Conservation (phyloP, 176 grass and related monocot genomes). For the Zea luxurians region DNA sequence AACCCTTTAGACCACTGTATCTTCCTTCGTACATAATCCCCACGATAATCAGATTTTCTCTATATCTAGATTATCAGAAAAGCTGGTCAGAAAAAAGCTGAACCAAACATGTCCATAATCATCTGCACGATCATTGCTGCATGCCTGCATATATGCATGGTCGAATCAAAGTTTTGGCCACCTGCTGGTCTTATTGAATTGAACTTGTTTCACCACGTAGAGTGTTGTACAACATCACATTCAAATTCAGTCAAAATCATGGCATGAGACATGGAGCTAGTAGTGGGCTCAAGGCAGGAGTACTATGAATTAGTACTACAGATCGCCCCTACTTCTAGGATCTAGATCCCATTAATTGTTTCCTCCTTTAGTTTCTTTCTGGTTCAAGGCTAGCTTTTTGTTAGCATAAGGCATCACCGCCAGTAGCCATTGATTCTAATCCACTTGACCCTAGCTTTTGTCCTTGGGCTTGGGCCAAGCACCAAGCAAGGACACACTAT, state of each 20-base stretch:
- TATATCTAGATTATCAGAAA: no score
- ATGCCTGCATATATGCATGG: neutral
- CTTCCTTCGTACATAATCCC: no score
- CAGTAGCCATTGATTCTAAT: conserved; percentile 43
- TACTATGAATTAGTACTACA: neutral
- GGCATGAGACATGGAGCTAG: conserved; percentile 22
- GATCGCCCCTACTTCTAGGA: conserved; percentile 31
- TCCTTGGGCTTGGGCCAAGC: conserved; percentile 42
- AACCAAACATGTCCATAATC: neutral
- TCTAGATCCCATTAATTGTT: conserved; percentile 31
- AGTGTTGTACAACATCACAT: neutral
- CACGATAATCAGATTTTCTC: no score
- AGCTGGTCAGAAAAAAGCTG: no score
- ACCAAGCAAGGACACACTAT: conserved; percentile 42
- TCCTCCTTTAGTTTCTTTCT: neutral
- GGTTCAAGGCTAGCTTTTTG: conserved; percentile 49
- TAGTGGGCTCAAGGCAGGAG: conserved; percentile 21
- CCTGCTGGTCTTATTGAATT: neutral
- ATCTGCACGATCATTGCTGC: neutral
- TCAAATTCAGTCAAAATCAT: conserved; percentile 1
- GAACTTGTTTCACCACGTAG: neutral
- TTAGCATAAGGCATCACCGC: conserved; percentile 35
- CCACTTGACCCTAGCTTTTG: conserved; percentile 46
- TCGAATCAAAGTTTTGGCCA: conserved; percentile 11
- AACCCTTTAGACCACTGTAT: no score